Evolutionary conservation across 257 asterid species (phyloP), one percentile per base, ranked within the genome.

Genomic region (Paulownia fortunei): DNA sequence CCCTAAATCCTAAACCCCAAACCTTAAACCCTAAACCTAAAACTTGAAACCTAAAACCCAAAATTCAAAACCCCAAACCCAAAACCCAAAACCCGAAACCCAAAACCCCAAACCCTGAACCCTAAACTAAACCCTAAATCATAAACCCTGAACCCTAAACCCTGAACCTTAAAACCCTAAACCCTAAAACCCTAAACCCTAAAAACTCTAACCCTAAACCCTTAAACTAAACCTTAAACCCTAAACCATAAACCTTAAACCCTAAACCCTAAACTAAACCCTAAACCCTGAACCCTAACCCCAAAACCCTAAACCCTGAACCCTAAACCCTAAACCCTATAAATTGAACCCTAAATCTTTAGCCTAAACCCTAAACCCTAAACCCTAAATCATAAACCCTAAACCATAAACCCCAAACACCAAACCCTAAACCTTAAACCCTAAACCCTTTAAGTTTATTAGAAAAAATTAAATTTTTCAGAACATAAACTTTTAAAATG

Each of bases 361-460:
- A 79, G 63, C 79, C 83, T 71, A 44, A 72, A 79, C 56, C 79
- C 83, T 52, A 37, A 79, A 78, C 76, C 83, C 79, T 75, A 61
- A 79, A 79, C 76, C 83, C 83, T 75, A 72, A 79, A 79, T 70
- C 83, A 68, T 44, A 70, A 72, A 61, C 76, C 83, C 74, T 68
- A 71, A 72, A 72, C 69, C 71, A 60, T 24, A 16, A 79, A 72
- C 59, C 83, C 83, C 60, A 61, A 72, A 79, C 59, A 79, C 83
- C 60, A 42, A 72, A 72, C 63, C 78, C 79, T 69, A 49, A 61
- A 71, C 76, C 78, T 79, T 69, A 62, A 61, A 79, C 76, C 77
- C 83, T 75, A 62, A 71, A 79, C 76, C 78, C 82, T 75, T n/a
- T n/a, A n/a, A n/a, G n/a, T n/a, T n/a, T n/a, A n/a, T n/a, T n/a